Percentiles rank a stretch among this genome's conserved stretches.
Evolutionary conservation across 768 basidiomycete species (phyloP).

Genomic region (Hydnum rufescens): DNA sequence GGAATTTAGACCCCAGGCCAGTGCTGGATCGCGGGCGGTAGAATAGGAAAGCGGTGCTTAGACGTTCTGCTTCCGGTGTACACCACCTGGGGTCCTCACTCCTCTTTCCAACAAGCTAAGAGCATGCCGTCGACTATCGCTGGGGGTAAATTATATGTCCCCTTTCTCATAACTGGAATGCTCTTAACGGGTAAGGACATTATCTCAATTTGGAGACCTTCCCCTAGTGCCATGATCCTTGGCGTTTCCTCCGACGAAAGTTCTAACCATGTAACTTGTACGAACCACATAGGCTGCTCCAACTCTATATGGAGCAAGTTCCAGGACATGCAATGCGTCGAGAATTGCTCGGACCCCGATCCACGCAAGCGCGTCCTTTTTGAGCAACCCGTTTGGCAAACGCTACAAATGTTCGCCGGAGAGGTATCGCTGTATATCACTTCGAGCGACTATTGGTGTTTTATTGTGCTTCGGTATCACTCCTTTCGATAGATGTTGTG

Average conservation of each 20-base stretch:
- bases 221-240: no score
- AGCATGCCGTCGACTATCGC: not conserved
- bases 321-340: constrained; percentile 99
- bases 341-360: constrained; percentile 60
- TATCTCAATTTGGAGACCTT: no score
- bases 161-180: constrained; percentile 79
- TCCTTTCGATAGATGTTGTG: constrained; percentile 3
- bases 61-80: no score
- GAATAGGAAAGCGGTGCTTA: no score
- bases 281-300: constrained; percentile 17
- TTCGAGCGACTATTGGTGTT: no score
- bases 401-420: constrained; percentile 64
- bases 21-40: no score
- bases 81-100: no score
- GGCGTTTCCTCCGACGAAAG: no score
- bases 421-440: no score
- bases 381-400: constrained; percentile 92
- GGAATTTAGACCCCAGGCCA: no score
- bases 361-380: constrained; percentile 47
- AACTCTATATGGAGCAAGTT: constrained; percentile 72
- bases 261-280: not conserved
- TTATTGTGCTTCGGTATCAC: no score
- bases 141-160: constrained; percentile 27
- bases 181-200: constrained; percentile 65
- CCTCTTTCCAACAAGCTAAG: no score